phyloP scores from a whole-genome alignment of 2,329 filamentous ascomycete species.

The Colletotrichum lentis region DNA sequence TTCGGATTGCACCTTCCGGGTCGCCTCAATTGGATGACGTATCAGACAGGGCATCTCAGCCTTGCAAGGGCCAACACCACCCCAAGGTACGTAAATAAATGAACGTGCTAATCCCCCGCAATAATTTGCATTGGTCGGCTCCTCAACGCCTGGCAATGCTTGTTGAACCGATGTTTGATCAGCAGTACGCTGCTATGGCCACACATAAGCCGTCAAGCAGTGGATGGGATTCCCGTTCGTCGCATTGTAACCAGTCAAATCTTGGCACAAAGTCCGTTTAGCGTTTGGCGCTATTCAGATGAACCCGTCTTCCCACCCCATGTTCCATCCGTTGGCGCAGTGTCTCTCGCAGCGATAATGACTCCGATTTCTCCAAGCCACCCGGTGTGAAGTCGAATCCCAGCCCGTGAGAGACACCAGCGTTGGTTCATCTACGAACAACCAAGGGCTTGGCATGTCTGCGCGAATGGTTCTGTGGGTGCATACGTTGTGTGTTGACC shows the following conservation, averaged over 20 bases:
- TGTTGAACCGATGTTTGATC: background rate
- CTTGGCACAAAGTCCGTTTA: background rate
- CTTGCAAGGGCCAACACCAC: slow-evolving; percentile 4
- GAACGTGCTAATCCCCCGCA: slow-evolving; percentile 21
- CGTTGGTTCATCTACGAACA: background rate
- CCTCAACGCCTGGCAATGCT: slow-evolving; percentile 8
- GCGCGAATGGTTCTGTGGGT: background rate
- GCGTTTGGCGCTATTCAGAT: slow-evolving; percentile 5
- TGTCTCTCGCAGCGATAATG: background rate
- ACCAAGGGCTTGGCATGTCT: background rate
- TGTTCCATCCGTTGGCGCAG: background rate
- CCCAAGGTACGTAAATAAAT: background rate
- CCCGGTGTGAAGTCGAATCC: background rate
- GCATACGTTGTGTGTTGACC: background rate
- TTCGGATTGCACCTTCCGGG: background rate
- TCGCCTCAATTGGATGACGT: slow-evolving; percentile 21
- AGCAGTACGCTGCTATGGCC: background rate
- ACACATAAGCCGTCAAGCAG: background rate
- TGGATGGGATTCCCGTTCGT: background rate
- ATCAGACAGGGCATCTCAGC: slow-evolving; percentile 25
- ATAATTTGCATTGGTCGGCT: background rate
- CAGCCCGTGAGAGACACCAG: background rate
- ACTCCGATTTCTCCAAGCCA: background rate
- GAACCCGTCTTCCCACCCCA: background rate
- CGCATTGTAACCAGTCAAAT: background rate